These are phyloP conservation scores for Salvia splendens DNA, from an alignment of 257 asterid genomes.

Conservation along the genomic window DNA sequence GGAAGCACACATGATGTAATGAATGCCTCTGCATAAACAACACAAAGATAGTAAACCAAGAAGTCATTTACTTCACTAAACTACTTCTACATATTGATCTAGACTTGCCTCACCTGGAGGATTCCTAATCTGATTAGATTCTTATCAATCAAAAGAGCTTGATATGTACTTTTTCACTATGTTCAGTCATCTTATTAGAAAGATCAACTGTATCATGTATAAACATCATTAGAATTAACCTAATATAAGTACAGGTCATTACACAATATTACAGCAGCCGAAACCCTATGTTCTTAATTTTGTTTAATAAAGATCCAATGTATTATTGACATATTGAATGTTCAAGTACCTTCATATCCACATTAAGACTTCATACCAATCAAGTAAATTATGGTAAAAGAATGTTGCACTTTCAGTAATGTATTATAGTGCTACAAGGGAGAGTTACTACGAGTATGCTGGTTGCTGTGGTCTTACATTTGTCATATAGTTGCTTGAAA, in stretches of 20 bases:
- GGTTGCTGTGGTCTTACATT: neutral
- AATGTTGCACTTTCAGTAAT: conserved; percentile 5
- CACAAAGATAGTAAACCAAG: conserved; percentile 11
- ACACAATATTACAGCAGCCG: neutral
- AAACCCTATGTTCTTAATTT: neutral
- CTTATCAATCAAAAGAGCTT: neutral
- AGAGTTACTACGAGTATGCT: conserved; percentile 3
- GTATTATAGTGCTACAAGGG: neutral
- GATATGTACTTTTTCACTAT: conserved; percentile 11
- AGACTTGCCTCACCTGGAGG: neutral
- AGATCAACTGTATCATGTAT: neutral
- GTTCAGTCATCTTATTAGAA: conserved; percentile 3
- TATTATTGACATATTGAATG: neutral
- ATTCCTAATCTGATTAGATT: conserved; percentile 6
- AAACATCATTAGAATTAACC: conserved; percentile 9
- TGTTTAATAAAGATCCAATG: neutral
- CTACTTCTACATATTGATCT: conserved; percentile 1
- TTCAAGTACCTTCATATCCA: conserved; percentile 8
- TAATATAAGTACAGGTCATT: neutral
- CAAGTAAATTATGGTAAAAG: neutral
- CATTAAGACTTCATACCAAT: neutral
- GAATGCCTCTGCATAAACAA: conserved; percentile 2
- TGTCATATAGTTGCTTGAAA: conserved; percentile 9
- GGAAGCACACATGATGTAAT: conserved; percentile 3
- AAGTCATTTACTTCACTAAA: neutral